These are phyloP conservation scores for Laguncularia racemosa DNA, from an alignment of 345 rosid genomes.

Conservation along the genomic window DNA sequence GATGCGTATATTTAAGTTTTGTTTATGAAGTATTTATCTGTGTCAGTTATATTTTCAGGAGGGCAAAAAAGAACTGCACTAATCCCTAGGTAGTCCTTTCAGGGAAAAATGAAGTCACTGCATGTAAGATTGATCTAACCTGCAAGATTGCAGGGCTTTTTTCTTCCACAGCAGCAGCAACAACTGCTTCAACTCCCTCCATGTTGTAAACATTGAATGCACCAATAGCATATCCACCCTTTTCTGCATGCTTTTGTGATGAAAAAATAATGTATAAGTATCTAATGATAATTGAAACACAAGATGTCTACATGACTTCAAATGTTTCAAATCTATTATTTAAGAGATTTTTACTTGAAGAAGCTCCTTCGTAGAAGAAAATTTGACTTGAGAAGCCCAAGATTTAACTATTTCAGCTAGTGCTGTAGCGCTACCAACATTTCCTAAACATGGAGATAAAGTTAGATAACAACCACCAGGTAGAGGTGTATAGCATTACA, in stretches of 20 bases:
- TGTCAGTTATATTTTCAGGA: too few relatives aligned
- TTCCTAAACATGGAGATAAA: slow-evolving; percentile 36
- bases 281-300: too few relatives aligned
- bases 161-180: slow-evolving; percentile 96
- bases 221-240: slow-evolving; percentile 86
- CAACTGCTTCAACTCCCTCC: slow-evolving; percentile 93
- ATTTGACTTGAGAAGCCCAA: slow-evolving; percentile 62
- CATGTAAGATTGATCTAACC: slow-evolving; percentile 28
- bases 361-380: slow-evolving; percentile 64
- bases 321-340: slow-evolving; percentile 2
- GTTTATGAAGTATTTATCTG: too few relatives aligned
- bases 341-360: slow-evolving; percentile 42
- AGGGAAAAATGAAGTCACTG: neutral
- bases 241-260: slow-evolving; percentile 63
- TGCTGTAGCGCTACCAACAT: slow-evolving; percentile 79
- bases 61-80: too few relatives aligned
- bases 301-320: too few relatives aligned
- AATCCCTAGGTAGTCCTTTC: neutral
- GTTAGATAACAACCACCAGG: neutral
- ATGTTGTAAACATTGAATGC: slow-evolving; percentile 94
- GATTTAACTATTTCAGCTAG: slow-evolving; percentile 82
- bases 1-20: too few relatives aligned
- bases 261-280: neutral
- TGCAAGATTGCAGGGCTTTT: slow-evolving; percentile 91
- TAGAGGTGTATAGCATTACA: slow-evolving; percentile 1